These are phyloP conservation scores for Phlebiopsis gigantea DNA, from an alignment of 768 basidiomycete genomes.

Conservation along the genomic window DNA sequence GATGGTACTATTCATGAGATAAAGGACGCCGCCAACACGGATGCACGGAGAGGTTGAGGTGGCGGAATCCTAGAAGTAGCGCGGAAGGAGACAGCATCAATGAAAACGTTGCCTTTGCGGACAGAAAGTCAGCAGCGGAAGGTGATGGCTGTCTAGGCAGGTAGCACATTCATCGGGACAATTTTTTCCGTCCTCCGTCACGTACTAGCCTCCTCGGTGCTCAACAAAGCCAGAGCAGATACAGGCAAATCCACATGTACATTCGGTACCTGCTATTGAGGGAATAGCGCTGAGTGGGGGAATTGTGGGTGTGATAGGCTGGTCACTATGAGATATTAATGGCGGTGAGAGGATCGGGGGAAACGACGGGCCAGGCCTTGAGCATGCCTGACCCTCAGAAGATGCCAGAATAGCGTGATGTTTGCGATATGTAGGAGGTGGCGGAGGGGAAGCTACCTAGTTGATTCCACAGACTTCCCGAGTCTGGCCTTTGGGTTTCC, in stretches of 20 bases:
- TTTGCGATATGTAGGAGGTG: no score
- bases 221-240: constrained; percentile 69
- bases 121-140: not conserved
- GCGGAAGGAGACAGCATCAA: constrained; percentile 62
- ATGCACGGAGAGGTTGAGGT: constrained; percentile 45
- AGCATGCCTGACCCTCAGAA: not conserved
- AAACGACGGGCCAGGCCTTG: not conserved
- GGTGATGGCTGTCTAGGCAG: constrained; percentile 49
- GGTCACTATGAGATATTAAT: not conserved
- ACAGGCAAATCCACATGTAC: constrained; percentile 66
- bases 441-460: no score
- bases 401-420: constrained; percentile 11
- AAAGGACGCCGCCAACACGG: constrained; percentile 33
- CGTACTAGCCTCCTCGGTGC: constrained; percentile 54
- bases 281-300: constrained; percentile 54
- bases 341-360: not conserved
- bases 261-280: constrained; percentile 62
- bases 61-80: constrained; percentile 65
- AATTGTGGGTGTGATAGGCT: constrained; percentile 49
- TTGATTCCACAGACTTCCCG: no score
- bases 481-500: no score
- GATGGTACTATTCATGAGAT: constrained; percentile 47
- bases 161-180: constrained; percentile 46
- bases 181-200: constrained; percentile 30
- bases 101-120: constrained; percentile 21